Conservation (phyloP, 2,329 filamentous ascomycete species). For the Diaporthe longicolla region DNA sequence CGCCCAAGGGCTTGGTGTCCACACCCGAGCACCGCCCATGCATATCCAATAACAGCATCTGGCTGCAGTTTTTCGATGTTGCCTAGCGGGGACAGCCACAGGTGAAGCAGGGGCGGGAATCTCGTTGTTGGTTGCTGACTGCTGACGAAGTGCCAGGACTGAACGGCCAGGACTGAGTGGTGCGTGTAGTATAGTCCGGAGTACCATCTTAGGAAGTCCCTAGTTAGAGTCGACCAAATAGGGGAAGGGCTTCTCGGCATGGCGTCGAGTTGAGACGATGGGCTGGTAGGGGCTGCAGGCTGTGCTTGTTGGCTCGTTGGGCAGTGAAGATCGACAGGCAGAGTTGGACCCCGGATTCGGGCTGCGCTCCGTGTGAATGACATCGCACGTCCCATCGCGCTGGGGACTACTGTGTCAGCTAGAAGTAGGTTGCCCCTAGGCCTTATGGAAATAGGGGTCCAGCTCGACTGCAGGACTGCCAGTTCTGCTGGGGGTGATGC, state of each 20-base stretch:
- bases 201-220: background rate
- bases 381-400: slow-evolving; percentile 24
- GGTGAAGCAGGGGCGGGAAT: background rate
- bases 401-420: slow-evolving; percentile 34
- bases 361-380: slow-evolving; percentile 26
- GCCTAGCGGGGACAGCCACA: background rate
- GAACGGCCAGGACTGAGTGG: background rate
- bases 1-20: background rate
- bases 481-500: background rate
- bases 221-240: slow-evolving; percentile 2
- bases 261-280: slow-evolving; percentile 14
- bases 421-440: slow-evolving; percentile 22
- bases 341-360: slow-evolving; percentile 30
- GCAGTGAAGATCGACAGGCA: slow-evolving; percentile 7
- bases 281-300: slow-evolving; percentile 16
- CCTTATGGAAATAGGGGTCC: slow-evolving; percentile 27
- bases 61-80: slow-evolving; percentile 13
- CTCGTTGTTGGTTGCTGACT: too few relatives aligned
- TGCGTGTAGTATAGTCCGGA: background rate
- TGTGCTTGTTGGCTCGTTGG: slow-evolving; percentile 24
- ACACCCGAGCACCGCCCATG: slow-evolving; percentile 13
- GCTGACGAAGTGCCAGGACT: background rate
- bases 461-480: background rate
- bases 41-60: background rate
- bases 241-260: slow-evolving; percentile 21